These are phyloP conservation scores for Vachellia pachyceras DNA, from an alignment of 306 rosid genomes.

Conservation along the genomic window DNA sequence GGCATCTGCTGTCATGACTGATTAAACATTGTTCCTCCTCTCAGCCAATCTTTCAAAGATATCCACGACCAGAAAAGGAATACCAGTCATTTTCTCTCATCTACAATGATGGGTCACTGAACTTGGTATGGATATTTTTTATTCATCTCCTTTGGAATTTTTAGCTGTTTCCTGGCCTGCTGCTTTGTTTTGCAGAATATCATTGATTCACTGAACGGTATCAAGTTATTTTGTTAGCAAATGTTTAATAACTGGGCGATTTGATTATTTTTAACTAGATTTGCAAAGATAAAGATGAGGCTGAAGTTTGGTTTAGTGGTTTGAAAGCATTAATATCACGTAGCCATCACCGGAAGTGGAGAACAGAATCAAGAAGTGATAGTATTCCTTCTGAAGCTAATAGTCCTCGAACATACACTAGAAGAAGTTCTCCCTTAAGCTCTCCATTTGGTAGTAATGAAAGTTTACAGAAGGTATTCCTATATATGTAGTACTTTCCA, in stretches of 20 bases:
- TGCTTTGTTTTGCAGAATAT: constrained; percentile 30
- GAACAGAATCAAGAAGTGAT: constrained; percentile 98
- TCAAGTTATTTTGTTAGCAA: constrained; percentile 21
- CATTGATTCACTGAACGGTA: constrained; percentile 27
- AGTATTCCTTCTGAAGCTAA: constrained; percentile 94
- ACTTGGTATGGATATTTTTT: constrained; percentile 67
- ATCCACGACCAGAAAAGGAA: constrained; percentile 99
- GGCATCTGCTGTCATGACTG: constrained; percentile 46
- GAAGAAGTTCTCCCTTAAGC: constrained; percentile 93
- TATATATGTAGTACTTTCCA: constrained; percentile 18
- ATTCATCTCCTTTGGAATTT: constrained; percentile 24
- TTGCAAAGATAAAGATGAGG: constrained; percentile 99
- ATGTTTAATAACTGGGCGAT: constrained; percentile 40
- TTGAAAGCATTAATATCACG: constrained; percentile 92
- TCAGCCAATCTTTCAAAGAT: constrained; percentile 98
- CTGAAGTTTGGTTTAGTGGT: constrained; percentile 99
- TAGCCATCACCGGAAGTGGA: constrained; percentile 88
- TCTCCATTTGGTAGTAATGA: constrained; percentile 97
- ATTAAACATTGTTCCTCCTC: constrained; percentile 41
- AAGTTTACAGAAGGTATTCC: constrained; percentile 85
- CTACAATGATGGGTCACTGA: constrained; percentile 94
- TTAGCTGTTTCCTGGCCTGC: constrained; percentile 26
- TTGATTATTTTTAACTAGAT: constrained; percentile 65
- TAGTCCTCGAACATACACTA: constrained; percentile 95
- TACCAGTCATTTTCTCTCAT: constrained; percentile 97